These are phyloP conservation scores for Daldinia sp. DNA, from an alignment of 2,329 filamentous ascomycete species.

Conservation along the genomic window DNA sequence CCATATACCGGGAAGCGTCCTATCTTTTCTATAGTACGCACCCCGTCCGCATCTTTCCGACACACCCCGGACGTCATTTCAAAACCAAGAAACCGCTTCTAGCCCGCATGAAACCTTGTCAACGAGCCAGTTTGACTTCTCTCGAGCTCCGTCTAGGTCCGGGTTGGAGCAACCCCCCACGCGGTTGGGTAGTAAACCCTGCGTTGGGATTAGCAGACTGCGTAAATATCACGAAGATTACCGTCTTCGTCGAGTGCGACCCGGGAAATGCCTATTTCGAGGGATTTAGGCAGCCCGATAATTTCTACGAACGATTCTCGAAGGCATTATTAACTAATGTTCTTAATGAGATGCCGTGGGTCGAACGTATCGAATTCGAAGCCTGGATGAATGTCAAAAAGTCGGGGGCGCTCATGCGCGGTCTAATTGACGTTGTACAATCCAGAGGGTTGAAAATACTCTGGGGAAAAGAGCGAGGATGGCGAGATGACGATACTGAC, in stretches of 20 bases:
- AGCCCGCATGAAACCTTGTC: constrained; percentile 67
- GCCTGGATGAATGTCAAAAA: constrained; percentile 72
- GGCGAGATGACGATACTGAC: constrained; percentile 65
- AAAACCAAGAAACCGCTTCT: constrained; percentile 77
- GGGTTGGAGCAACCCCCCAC: constrained; percentile 75
- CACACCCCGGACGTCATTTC: constrained; percentile 70
- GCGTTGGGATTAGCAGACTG: constrained; percentile 71
- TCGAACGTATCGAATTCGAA: constrained; percentile 73
- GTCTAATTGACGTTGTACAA: constrained; percentile 62
- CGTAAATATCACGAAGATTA: constrained; percentile 64
- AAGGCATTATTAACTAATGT: constrained; percentile 64
- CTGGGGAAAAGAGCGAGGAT: constrained; percentile 74
- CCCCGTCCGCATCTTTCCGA: constrained; percentile 72
- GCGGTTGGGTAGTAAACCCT: constrained; percentile 73
- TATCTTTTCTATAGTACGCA: constrained; percentile 71
- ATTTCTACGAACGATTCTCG: constrained; percentile 76
- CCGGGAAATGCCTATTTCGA: constrained; percentile 73
- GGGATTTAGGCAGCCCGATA: constrained; percentile 70
- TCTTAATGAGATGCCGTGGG: constrained; percentile 62
- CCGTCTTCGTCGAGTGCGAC: constrained; percentile 76
- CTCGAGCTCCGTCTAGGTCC: constrained; percentile 77
- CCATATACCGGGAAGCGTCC: constrained; percentile 69
- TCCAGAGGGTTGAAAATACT: constrained; percentile 61
- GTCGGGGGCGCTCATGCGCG: constrained; percentile 69
- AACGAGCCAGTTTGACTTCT: constrained; percentile 67